A percentile compares a stretch with the other conserved stretches of the same genome.
Conservation (phyloP, 2,329 filamentous ascomycete genomes). For the Phaeosphaeria sp. region DNA sequence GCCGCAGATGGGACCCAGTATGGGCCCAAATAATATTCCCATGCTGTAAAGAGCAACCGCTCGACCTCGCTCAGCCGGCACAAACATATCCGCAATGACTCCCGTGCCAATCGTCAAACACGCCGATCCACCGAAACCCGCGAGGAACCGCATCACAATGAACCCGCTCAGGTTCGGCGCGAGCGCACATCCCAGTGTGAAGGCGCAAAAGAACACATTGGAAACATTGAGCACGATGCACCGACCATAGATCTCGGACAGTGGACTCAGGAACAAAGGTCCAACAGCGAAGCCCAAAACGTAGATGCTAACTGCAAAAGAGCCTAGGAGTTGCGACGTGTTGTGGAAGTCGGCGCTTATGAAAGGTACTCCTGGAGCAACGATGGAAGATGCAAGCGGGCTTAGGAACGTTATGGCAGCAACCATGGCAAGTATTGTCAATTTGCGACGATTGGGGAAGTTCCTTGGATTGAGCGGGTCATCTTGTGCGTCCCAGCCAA, state of each 20-base stretch:
- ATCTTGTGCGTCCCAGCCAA: slow-evolving; percentile 46
- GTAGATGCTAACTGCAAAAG: slow-evolving; percentile 45
- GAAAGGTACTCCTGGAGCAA: slow-evolving; percentile 42
- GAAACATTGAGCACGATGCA: slow-evolving; percentile 37
- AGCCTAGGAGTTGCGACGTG: slow-evolving; percentile 36
- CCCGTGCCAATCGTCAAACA: slow-evolving; percentile 42
- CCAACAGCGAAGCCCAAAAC: slow-evolving; percentile 44
- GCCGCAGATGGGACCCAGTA: slow-evolving; percentile 42
- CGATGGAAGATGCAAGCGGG: slow-evolving; percentile 45
- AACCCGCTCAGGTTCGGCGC: slow-evolving; percentile 42
- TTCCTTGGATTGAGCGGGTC: slow-evolving; percentile 45
- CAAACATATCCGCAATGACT: slow-evolving; percentile 45
- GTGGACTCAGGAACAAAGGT: slow-evolving; percentile 41
- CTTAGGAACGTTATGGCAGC: slow-evolving; percentile 43
- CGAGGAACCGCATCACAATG: slow-evolving; percentile 44
- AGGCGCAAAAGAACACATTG: slow-evolving; percentile 60
- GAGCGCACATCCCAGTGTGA: slow-evolving; percentile 54
- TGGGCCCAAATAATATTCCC: slow-evolving; percentile 42
- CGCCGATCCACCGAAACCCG: slow-evolving; percentile 35
- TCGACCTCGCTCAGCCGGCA: slow-evolving; percentile 39
- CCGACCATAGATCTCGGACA: slow-evolving; percentile 45
- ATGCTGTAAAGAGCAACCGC: slow-evolving; percentile 40
- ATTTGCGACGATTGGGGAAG: slow-evolving; percentile 34
- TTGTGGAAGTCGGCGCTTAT: slow-evolving; percentile 41
- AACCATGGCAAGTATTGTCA: slow-evolving; percentile 34